Conservation (phyloP, 2,329 filamentous ascomycete genomes). For the Davidsoniella virescens region DNA sequence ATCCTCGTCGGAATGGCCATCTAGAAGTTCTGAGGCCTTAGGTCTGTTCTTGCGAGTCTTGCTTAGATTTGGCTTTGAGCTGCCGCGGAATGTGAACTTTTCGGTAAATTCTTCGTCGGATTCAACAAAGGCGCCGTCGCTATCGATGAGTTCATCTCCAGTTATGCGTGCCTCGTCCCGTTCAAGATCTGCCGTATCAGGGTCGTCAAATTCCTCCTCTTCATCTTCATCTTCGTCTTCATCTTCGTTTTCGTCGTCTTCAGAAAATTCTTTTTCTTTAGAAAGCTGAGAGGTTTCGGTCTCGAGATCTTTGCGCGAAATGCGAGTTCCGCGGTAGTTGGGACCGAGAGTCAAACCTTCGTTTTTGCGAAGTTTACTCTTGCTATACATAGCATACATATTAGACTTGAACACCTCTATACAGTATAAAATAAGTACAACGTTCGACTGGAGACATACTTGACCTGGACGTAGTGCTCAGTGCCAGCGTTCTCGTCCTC, state of each 20-base stretch:
- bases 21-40: conserved; percentile 43
- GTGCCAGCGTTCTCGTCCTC: conserved; percentile 45
- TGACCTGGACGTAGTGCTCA: conserved; percentile 74
- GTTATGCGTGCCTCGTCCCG: conserved; percentile 29
- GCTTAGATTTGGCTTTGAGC: conserved; percentile 31
- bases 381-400: conserved; percentile 28
- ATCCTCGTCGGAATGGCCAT: conserved; percentile 26
- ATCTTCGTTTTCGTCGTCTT: no score
- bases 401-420: not conserved
- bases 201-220: conserved; percentile 39
- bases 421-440: not conserved
- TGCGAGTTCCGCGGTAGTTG: conserved; percentile 61
- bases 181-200: conserved; percentile 37
- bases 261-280: conserved; percentile 21
- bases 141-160: conserved; percentile 46
- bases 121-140: conserved; percentile 57
- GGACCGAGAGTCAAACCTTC: conserved; percentile 55
- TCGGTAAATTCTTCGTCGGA: conserved; percentile 75
- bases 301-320: conserved; percentile 53
- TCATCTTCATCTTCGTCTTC: conserved; percentile 29
- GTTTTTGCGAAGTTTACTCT: conserved; percentile 67
- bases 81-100: conserved; percentile 49
- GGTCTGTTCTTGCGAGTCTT: conserved; percentile 24
- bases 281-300: conserved; percentile 23
- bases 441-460: conserved; percentile 27